Percentiles rank a stretch among this genome's conserved stretches.
phyloP scores from a whole-genome alignment of 2,329 filamentous ascomycete genomes.

The Xylaria arbuscula region DNA sequence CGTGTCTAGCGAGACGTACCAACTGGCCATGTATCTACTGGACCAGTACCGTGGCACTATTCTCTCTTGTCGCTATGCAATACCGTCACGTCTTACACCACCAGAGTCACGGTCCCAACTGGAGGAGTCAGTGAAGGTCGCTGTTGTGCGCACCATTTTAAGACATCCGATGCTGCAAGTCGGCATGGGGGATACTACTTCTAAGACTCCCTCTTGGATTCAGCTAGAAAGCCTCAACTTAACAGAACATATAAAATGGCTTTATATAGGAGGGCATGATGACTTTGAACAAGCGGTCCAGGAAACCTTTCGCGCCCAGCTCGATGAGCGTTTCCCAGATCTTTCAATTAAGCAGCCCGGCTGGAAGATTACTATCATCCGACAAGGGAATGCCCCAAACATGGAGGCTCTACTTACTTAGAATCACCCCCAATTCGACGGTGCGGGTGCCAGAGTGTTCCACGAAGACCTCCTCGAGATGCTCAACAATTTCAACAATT shows the following conservation, averaged over 20 bases:
- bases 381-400: background rate
- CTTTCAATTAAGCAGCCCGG: conserved; percentile 36
- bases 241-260: conserved; percentile 39
- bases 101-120: conserved; percentile 23
- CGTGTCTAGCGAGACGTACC: conserved; percentile 40
- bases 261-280: conserved; percentile 20
- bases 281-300: conserved; percentile 32
- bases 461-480: conserved; percentile 42
- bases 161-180: conserved; percentile 41
- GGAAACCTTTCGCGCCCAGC: conserved; percentile 25
- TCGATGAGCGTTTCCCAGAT: conserved; percentile 38
- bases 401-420: conserved; percentile 33
- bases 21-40: conserved; percentile 43
- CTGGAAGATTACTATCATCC: conserved; percentile 39
- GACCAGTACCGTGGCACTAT: conserved; percentile 44
- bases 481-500: conserved; percentile 49
- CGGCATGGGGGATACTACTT: conserved; percentile 35
- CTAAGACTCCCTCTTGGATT: conserved; percentile 36
- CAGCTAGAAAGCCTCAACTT: conserved; percentile 40
- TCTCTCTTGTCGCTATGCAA: conserved; percentile 40
- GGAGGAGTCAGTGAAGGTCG: conserved; percentile 32
- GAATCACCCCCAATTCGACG: conserved; percentile 43
- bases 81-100: conserved; percentile 35
- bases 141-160: conserved; percentile 34
- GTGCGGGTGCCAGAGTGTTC: conserved; percentile 40